These are phyloP conservation scores for Sporothrix humicola DNA, from an alignment of 2,329 filamentous ascomycete species.

Conservation along the genomic window DNA sequence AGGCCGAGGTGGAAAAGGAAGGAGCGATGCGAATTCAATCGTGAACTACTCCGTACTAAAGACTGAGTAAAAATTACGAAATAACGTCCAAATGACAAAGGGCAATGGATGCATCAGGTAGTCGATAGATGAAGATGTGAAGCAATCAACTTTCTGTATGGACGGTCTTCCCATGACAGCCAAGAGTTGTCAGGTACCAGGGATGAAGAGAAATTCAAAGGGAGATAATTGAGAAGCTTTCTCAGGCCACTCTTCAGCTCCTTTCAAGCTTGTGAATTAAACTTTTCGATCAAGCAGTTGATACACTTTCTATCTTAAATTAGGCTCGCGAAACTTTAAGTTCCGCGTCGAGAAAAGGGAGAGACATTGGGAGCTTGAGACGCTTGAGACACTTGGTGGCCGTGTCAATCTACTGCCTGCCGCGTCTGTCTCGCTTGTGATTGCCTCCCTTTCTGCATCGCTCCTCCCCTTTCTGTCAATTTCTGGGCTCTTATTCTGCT, in stretches of 20 bases:
- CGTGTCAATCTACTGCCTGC: slow-evolving; percentile 8
- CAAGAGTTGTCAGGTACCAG: background rate
- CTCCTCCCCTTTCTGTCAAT: slow-evolving; percentile 9
- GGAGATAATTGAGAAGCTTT: background rate
- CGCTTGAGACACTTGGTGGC: too few species aligned
- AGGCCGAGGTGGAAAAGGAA: slow-evolving; percentile 15
- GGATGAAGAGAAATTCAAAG: background rate
- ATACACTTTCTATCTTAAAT: background rate
- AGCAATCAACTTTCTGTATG: too few species aligned
- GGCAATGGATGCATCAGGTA: background rate
- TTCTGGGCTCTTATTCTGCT: background rate
- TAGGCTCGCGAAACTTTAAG: background rate
- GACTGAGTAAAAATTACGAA: too few species aligned
- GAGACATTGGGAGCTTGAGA: background rate
- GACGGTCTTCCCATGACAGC: too few species aligned
- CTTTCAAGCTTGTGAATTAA: background rate
- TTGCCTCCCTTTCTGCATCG: slow-evolving; percentile 5
- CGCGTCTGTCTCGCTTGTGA: background rate
- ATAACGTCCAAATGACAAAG: background rate
- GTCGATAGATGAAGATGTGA: background rate
- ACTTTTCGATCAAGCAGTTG: background rate
- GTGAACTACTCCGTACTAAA: too few species aligned
- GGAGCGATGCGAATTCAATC: background rate
- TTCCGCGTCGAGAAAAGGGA: slow-evolving; percentile 8
- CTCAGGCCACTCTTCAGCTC: too few species aligned